Conservation (phyloP, 2,329 filamentous ascomycete species). For the Alternaria dauci region DNA sequence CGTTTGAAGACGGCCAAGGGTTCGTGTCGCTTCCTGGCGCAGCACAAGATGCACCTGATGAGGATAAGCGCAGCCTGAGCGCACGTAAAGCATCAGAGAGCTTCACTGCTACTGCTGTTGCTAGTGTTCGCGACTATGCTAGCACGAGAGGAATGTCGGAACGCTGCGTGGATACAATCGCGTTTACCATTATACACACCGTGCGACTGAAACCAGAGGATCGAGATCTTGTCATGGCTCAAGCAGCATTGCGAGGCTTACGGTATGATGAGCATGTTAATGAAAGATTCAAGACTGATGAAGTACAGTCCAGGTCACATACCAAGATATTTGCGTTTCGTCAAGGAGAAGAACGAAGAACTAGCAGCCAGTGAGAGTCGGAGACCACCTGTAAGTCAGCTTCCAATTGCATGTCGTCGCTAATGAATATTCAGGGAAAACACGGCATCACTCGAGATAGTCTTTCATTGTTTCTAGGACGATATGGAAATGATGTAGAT, state of each 20-base stretch:
- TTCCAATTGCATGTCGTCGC: background rate
- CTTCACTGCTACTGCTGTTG: background rate
- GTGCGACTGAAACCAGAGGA: background rate
- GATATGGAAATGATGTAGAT: too few species aligned
- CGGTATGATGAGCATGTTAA: background rate
- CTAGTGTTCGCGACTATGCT: background rate
- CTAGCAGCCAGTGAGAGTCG: background rate
- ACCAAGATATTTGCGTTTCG: background rate
- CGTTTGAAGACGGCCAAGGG: slow-evolving; percentile 12
- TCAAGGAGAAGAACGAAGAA: background rate
- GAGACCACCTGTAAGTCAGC: background rate
- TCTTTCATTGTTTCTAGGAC: background rate
- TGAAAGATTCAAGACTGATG: background rate
- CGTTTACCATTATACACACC: background rate
- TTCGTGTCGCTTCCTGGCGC: slow-evolving; percentile 1
- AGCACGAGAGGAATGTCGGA: background rate
- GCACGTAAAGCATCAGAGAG: background rate
- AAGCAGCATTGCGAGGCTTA: background rate
- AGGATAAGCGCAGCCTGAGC: slow-evolving; percentile 1
- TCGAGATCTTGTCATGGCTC: background rate
- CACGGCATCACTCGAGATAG: background rate
- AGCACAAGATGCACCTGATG: background rate
- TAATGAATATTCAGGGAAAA: background rate
- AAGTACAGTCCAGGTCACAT: background rate
- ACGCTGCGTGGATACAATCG: background rate